A percentile compares a stretch with the other conserved stretches of the same genome.
phyloP scores from a whole-genome alignment of 202 grass and related monocot species.

The Eragrostis tef region DNA sequence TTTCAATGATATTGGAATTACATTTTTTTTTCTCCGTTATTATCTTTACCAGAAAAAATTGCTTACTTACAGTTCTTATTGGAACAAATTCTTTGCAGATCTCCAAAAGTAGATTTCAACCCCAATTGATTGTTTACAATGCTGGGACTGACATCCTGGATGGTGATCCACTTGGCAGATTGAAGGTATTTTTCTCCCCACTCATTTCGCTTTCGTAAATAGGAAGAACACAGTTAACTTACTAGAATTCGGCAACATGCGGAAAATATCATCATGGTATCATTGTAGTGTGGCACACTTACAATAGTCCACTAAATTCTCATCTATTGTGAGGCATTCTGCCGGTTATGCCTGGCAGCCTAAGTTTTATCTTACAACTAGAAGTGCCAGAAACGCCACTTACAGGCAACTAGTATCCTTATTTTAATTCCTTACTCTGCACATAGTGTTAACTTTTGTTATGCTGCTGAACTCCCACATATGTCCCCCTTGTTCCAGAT shows the following conservation, averaged over 20 bases:
- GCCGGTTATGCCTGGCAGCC: background rate
- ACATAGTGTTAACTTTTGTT: background rate
- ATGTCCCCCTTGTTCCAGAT: constrained; percentile 50
- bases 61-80: constrained; percentile 37
- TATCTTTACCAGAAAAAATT: too few species aligned
- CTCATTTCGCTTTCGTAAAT: background rate
- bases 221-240: constrained; percentile 1
- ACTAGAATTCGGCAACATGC: background rate
- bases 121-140: constrained; percentile 86
- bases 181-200: constrained; percentile 63
- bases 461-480: background rate
- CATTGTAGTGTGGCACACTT: background rate
- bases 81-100: constrained; percentile 57
- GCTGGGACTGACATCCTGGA: constrained; percentile 90
- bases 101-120: constrained; percentile 68
- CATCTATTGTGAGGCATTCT: background rate
- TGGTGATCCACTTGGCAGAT: constrained; percentile 86
- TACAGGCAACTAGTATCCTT: background rate
- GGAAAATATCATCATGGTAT: background rate
- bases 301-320: too few species aligned
- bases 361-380: background rate
- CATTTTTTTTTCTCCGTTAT: background rate
- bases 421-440: background rate
- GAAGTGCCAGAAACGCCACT: background rate
- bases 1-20: background rate